Conservation (phyloP, 305 asterid species). For the Fraxinus albicans region DNA sequence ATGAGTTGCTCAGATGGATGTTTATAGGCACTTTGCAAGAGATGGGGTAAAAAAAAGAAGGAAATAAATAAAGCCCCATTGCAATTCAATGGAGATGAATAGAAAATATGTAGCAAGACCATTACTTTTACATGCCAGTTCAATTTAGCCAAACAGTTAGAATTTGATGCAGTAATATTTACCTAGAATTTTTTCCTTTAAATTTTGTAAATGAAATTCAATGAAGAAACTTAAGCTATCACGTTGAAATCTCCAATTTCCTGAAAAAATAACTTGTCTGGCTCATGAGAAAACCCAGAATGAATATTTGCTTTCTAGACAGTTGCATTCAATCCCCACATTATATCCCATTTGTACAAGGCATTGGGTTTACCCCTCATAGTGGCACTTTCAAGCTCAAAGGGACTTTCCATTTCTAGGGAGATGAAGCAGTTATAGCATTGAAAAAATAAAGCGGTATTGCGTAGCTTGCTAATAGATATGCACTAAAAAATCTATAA, state of each 20-base stretch:
- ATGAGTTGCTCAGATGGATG: slow-evolving; percentile 27
- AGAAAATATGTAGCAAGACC: background rate
- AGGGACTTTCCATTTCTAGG: background rate
- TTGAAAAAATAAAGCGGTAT: background rate
- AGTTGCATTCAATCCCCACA: background rate
- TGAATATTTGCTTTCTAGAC: slow-evolving; percentile 5
- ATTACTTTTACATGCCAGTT: background rate
- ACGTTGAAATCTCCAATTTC: background rate
- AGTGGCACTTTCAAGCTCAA: background rate
- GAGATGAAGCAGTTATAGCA: background rate
- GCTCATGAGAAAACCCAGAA: background rate
- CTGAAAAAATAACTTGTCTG: background rate
- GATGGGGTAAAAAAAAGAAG: slow-evolving; percentile 12
- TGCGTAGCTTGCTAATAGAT: background rate
- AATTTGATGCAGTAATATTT: background rate
- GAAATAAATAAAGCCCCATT: slow-evolving; percentile 12
- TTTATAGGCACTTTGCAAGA: slow-evolving; percentile 20
- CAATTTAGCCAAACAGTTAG: background rate
- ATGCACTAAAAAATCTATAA: background rate
- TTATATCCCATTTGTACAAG: background rate
- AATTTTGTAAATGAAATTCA: slow-evolving; percentile 1
- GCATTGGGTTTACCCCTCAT: background rate
- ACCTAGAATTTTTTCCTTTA: slow-evolving; percentile 6
- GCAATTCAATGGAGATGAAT: slow-evolving; percentile 13
- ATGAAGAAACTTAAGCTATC: slow-evolving; percentile 7